Evolutionary conservation across 129 eudicot genomes (phyloP).

Genomic region (Ambrosia trifida): DNA sequence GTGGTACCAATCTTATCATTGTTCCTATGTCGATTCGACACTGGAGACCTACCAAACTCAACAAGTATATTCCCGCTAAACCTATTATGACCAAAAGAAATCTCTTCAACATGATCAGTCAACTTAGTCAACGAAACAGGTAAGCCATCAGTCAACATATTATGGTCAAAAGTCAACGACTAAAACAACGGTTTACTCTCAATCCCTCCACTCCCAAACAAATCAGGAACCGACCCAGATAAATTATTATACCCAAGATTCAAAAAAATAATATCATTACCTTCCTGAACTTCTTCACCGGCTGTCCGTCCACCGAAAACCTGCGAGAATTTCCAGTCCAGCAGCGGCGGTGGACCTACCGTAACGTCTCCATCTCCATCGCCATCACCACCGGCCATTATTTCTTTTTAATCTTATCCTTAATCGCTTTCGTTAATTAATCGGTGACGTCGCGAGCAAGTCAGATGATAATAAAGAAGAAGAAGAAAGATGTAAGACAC

Average conservation of each 20-base stretch:
- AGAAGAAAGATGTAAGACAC: too few species aligned
- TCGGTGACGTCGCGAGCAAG: not conserved
- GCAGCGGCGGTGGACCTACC: conserved; percentile 63
- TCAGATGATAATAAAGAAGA: too few species aligned
- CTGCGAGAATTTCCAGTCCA: conserved; percentile 88
- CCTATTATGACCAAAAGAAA: conserved; percentile 55
- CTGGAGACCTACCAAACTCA: conserved; percentile 39
- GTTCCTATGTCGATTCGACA: conserved; percentile 26
- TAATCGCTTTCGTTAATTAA: not conserved
- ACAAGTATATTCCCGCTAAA: conserved; percentile 48
- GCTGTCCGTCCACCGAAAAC: conserved; percentile 80
- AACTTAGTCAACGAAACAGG: conserved; percentile 53
- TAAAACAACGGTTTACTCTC: too few species aligned
- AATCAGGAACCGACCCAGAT: not conserved
- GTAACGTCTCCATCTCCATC: conserved; percentile 51
- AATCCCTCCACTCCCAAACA: too few species aligned
- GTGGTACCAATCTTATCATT: conserved; percentile 42
- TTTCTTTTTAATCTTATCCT: not conserved
- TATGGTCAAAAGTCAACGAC: too few species aligned
- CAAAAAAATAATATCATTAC: conserved; percentile 49
- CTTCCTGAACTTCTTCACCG: conserved; percentile 77
- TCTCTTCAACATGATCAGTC: conserved; percentile 43
- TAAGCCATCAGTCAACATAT: conserved; percentile 42
- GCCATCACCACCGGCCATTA: conserved; percentile 66
- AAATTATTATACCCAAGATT: conserved; percentile 59